Percentiles rank a stretch among this genome's conserved stretches.
phyloP scores from a whole-genome alignment of 2,329 filamentous ascomycete genomes.

The Monilinia vaccinii-corymbosi region DNA sequence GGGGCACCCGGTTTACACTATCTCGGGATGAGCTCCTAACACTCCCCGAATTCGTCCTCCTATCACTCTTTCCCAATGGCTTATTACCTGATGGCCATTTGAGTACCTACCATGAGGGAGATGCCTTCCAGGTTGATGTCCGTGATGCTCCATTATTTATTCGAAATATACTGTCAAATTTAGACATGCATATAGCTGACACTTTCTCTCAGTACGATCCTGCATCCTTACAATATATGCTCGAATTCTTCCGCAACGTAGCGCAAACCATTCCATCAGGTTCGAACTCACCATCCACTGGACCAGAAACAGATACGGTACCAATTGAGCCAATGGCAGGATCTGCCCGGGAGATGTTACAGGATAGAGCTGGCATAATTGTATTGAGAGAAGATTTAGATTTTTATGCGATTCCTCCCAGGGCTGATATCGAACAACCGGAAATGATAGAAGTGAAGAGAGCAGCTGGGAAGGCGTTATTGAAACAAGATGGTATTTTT shows the following conservation, averaged over 20 bases:
- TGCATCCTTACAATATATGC: constrained; percentile 93
- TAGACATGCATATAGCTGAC: constrained; percentile 37
- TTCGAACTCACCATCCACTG: constrained; percentile 54
- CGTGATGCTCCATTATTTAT: constrained; percentile 37
- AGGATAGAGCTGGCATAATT: constrained; percentile 91
- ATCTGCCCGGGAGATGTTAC: constrained; percentile 64
- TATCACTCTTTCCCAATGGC: constrained; percentile 98
- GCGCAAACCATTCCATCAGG: constrained; percentile 88
- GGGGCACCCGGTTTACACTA: constrained; percentile 86
- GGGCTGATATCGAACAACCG: constrained; percentile 68
- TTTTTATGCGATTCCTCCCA: constrained; percentile 92
- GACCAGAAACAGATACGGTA: constrained; percentile 55
- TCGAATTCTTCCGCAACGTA: constrained; percentile 94
- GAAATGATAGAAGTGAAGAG: constrained; percentile 97
- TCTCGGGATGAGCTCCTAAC: constrained; percentile 93
- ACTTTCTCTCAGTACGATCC: constrained; percentile 73
- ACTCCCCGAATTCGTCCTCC: constrained; percentile 88
- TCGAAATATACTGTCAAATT: constrained; percentile 30
- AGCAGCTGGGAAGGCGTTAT: constrained; percentile 75
- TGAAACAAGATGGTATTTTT: constrained; percentile 90
- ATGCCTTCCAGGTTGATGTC: constrained; percentile 96
- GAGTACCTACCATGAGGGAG: constrained; percentile 84
- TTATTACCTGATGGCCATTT: constrained; percentile 93
- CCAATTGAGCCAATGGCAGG: constrained; percentile 64
- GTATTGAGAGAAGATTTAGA: constrained; percentile 93